Evolutionary conservation across 805 yeast species (phyloP), one percentile per base, ranked within the genome.

Genomic region (Suhomyces kilbournensis): DNA sequence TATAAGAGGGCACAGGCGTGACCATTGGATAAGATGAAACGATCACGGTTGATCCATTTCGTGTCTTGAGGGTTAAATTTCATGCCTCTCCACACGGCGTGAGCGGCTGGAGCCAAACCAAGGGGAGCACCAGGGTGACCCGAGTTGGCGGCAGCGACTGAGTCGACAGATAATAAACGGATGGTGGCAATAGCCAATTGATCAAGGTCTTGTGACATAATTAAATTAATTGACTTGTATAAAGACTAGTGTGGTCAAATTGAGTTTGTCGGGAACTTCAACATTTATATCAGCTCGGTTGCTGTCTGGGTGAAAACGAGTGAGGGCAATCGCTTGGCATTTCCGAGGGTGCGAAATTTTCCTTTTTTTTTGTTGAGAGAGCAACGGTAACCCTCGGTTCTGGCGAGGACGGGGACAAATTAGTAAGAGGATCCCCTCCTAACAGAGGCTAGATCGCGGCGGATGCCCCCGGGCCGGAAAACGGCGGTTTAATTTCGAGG

Each of bases 101-200:
- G 97, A 57, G 97, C 96, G 55, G 92, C 86, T 45, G 97, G 97
- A 15, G 99, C 97, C 75, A 93, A 78, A 58, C 98, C 98, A 83
- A 93, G 84, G 65, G 98, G 98, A 50, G 99, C 98, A 78, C 99
- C 99, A 51, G 99, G 99, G 78, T 93, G 99, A 61, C 99, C 99
- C 55, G 97, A 87, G 76, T 93, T 88, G 65, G 97, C 93, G 74
- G 84, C 81, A 54, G 86, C 79, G 56, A 90, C 96, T 59, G 88
- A 84, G 71, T 93, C 99, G 50, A 88, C 89, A 34, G 98, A 84
- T 64, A 93, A 81, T 55, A 86, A 75, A 78, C 97, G 90, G 77
- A 93, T 88, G 63, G 98, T 90, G 79, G 82, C 79, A 74, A 93
- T 78, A 53, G 97, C 89, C 69, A 79, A 78, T 60, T 77, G 77